phyloP scores from a whole-genome alignment of 306 rosid genomes.

The Quercus bicolor region DNA sequence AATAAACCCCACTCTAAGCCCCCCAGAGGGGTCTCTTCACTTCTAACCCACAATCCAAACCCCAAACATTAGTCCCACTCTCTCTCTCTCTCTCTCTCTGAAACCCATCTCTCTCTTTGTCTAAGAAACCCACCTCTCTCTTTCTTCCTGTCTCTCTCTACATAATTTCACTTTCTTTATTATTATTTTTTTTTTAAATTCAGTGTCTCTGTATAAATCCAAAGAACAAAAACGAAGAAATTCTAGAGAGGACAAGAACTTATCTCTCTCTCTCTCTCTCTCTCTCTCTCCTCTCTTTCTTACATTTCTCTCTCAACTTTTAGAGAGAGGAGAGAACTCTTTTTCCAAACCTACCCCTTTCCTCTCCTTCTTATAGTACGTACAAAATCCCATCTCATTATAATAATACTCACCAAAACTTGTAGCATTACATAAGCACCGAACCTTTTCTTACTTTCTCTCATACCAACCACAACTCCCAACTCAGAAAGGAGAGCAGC shows the following conservation, averaged over 20 bases:
- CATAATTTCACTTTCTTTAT: neutral
- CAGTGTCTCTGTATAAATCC: constrained; percentile 8
- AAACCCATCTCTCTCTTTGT: neutral
- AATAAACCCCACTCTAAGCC: constrained; percentile 20
- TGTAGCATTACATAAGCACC: neutral
- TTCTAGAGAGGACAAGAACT: constrained; percentile 9
- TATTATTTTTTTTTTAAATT: neutral
- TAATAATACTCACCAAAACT: neutral
- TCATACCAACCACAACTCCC: neutral
- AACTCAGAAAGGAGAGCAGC: neutral
- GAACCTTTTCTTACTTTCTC: neutral
- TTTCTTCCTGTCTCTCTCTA: neutral
- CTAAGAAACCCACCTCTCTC: neutral
- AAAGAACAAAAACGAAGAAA: constrained; percentile 9
- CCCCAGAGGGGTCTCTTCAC: neutral
- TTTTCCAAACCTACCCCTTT: neutral
- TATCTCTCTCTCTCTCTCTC: constrained; percentile 16
- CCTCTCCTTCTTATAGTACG: constrained; percentile 2
- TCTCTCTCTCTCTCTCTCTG: neutral
- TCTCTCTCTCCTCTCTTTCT: constrained; percentile 10
- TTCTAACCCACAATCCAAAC: constrained; percentile 18
- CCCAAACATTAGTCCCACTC: constrained; percentile 20
- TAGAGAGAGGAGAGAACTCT: constrained; percentile 47
- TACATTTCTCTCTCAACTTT: constrained; percentile 18
- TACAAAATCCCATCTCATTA: neutral